Conservation (phyloP, 495 filamentous ascomycete genomes). For the Penicillium herquei region DNA sequence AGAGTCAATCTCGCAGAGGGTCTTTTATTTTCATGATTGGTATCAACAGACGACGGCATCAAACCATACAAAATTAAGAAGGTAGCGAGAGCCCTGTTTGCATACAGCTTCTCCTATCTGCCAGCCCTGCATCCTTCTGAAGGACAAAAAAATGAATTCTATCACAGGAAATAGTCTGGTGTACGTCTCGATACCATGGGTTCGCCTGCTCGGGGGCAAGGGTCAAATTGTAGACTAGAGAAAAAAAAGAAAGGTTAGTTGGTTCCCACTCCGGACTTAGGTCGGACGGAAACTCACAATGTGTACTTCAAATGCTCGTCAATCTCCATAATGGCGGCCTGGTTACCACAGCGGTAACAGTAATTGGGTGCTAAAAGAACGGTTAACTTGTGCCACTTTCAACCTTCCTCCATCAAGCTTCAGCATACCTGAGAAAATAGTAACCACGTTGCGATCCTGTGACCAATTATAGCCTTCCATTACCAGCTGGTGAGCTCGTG, state of each 20-base stretch:
- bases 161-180: conserved; percentile 96
- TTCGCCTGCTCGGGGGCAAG: conserved; percentile 93
- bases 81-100: conserved; percentile 30
- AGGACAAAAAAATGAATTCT: conserved; percentile 34
- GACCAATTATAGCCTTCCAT: conserved; percentile 99
- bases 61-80: conserved; percentile 42
- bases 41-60: conserved; percentile 46
- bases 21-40: conserved; percentile 52
- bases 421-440: conserved; percentile 89
- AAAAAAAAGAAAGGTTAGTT: conserved; percentile 13
- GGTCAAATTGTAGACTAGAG: conserved; percentile 94
- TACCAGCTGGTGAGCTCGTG: conserved; percentile 91
- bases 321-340: conserved; percentile 99
- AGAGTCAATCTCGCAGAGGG: conserved; percentile 19
- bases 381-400: conserved; percentile 7
- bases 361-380: conserved; percentile 78
- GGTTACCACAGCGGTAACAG: conserved; percentile 97
- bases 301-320: conserved; percentile 99
- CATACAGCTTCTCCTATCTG: conserved; percentile 30
- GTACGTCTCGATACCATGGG: conserved; percentile 98
- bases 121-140: conserved; percentile 32
- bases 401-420: not conserved
- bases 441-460: conserved; percentile 93
- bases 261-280: not conserved
- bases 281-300: conserved; percentile 69